phyloP scores from a whole-genome alignment of 2,329 filamentous ascomycete species.

The Colletotrichum scovillei region DNA sequence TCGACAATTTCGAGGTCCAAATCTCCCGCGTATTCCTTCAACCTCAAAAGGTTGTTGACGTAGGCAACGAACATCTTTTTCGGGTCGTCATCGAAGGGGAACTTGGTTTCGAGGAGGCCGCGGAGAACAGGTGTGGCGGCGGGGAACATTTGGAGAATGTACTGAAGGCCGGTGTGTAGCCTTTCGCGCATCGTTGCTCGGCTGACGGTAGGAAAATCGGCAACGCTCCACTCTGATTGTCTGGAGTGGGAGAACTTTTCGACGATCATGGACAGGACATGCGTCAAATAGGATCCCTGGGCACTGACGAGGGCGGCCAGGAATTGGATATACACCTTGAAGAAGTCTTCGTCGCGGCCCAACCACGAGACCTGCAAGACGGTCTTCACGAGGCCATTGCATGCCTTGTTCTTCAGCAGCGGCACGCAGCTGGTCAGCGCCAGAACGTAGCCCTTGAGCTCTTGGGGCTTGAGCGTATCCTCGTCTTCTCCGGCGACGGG shows the following conservation, averaged over 20 bases:
- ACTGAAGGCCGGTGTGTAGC: conserved; percentile 80
- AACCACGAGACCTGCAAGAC: conserved; percentile 74
- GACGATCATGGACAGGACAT: conserved; percentile 84
- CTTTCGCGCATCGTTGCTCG: conserved; percentile 76
- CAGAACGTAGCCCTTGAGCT: conserved; percentile 70
- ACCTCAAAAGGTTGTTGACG: conserved; percentile 82
- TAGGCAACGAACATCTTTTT: conserved; percentile 90
- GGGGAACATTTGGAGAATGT: conserved; percentile 84
- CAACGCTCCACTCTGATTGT: conserved; percentile 57
- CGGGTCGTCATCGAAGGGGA: conserved; percentile 81
- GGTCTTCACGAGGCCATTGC: conserved; percentile 67
- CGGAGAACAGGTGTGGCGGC: conserved; percentile 79
- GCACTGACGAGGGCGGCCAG: conserved; percentile 81
- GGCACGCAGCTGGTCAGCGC: conserved; percentile 72
- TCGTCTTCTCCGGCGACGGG: conserved; percentile 58
- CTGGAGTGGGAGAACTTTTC: conserved; percentile 74
- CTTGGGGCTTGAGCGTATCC: conserved; percentile 59
- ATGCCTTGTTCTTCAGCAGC: conserved; percentile 68
- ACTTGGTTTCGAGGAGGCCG: conserved; percentile 73
- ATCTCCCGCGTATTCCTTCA: conserved; percentile 82
- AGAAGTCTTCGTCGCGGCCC: conserved; percentile 72
- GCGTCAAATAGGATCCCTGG: conserved; percentile 80
- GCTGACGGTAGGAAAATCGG: conserved; percentile 68
- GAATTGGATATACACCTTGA: conserved; percentile 75
- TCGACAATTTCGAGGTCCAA: conserved; percentile 84